phyloP scores from a whole-genome alignment of 306 rosid species.

The Benincasa hispida region DNA sequence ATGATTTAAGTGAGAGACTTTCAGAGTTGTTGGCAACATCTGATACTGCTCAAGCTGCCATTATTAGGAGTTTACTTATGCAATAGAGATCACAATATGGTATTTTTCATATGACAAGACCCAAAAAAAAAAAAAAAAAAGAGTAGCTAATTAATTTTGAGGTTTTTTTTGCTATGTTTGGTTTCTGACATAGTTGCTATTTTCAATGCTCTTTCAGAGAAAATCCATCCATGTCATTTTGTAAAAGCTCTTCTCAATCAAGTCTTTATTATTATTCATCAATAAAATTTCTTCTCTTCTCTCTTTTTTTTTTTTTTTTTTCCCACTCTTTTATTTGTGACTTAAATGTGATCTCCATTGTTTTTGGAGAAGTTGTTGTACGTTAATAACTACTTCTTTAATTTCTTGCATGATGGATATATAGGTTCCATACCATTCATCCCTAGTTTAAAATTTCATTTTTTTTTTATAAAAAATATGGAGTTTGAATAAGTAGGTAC shows the following conservation, averaged over 20 bases:
- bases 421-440: no score
- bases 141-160: background rate
- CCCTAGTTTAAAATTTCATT: no score
- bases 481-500: no score
- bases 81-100: slow-evolving; percentile 23
- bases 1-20: slow-evolving; percentile 76
- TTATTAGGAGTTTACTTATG: slow-evolving; percentile 66
- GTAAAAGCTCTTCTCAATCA: background rate
- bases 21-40: slow-evolving; percentile 67
- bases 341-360: no score
- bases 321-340: no score
- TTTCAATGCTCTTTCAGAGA: background rate
- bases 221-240: no score
- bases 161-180: background rate
- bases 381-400: no score
- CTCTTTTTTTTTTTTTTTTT: no score
- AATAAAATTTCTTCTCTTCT: no score
- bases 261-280: background rate
- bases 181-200: background rate
- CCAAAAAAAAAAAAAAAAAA: background rate
- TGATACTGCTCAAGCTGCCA: slow-evolving; percentile 84
- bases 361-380: no score
- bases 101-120: background rate
- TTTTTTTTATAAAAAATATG: no score
- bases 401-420: no score